Base-by-base conservation (phyloP, 2,329 filamentous ascomycete species). In the Neofusicoccum kwambonambiense region DNA sequence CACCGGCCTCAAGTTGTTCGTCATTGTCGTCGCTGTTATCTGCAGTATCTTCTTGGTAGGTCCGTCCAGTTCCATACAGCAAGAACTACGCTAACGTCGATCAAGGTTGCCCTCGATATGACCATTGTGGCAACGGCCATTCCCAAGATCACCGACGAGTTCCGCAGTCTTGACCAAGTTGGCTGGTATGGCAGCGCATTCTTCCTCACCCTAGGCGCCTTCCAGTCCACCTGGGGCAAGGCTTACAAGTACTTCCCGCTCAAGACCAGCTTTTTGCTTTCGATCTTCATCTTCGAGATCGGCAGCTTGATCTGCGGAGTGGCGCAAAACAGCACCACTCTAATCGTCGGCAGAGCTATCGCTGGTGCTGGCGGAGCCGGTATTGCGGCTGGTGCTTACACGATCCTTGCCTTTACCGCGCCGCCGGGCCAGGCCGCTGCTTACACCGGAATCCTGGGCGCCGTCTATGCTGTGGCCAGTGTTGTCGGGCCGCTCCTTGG, bases 291-390 rank as follows among this genome's bases (percentile, higher is more conserved):
- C 45, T 88, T 88, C 67, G 84, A 87, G 69, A 17, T 86, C 4
- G 86, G 86, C 1, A 86, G 84, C 1, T 68, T 83, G 4, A 72
- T 88, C n/a, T 87, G 84, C 68, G 86, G 54, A 71, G 73, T 77
- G 0, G 74, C 78, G 1, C 72, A 72, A 13, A 76, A 72, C 57
- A 75, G 73, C 4, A 71, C 70, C 6, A 73, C 74, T 0, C 69
- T 81, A 50, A 81, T 81, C 52, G 68, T 80, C 15, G 80, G 80
- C 6, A 65, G 80, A 44, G 74, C 78, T 0, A 74, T 82, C 34
- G 73, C 77, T 19, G 80, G 80, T 4, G 66, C 75, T 13, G 79
- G 80, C 11, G 74, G 75, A 31, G 78, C 76, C 12, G 80, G 80
- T 1, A 72, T 80, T 11, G 74, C 72, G 66, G 71, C 74, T 1